These are phyloP conservation scores for Euphorbia celastroides DNA, from an alignment of 441 rosid species.

Conservation along the genomic window DNA sequence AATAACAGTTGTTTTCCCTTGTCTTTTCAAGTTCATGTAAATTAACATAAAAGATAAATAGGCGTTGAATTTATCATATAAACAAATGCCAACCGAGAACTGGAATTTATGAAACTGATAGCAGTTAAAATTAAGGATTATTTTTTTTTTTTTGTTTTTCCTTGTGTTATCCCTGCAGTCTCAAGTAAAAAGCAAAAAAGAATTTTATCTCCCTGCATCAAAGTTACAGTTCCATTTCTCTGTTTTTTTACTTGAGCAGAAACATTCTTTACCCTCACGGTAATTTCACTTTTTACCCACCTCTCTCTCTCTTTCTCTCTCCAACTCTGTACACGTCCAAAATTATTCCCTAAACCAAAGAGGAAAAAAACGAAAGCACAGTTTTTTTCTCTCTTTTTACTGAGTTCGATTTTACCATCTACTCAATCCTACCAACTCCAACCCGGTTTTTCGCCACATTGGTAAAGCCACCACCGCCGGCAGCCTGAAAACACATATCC, in stretches of 20 bases:
- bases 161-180: too few relatives aligned
- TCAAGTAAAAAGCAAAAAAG: neutral
- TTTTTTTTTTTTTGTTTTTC: neutral
- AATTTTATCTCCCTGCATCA: neutral
- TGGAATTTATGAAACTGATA: too few relatives aligned
- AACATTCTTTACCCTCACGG: constrained; percentile 1
- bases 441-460: constrained; percentile 41
- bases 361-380: constrained; percentile 23
- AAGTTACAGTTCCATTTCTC: neutral
- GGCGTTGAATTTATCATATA: too few relatives aligned
- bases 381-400: constrained; percentile 9
- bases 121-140: too few relatives aligned
- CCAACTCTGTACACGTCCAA: constrained; percentile 61
- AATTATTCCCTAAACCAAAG: constrained; percentile 45
- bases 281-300: neutral
- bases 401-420: constrained; percentile 19
- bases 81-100: too few relatives aligned
- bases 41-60: too few relatives aligned
- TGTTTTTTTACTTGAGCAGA: neutral
- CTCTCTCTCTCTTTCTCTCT: constrained; percentile 3
- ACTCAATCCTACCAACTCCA: constrained; percentile 54
- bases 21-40: too few relatives aligned
- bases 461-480: constrained; percentile 44
- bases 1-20: too few relatives aligned
- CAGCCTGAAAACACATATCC: constrained; percentile 40